Evolutionary conservation across 2,329 filamentous ascomycete genomes (phyloP).

Genomic region (Phoma herbarum): DNA sequence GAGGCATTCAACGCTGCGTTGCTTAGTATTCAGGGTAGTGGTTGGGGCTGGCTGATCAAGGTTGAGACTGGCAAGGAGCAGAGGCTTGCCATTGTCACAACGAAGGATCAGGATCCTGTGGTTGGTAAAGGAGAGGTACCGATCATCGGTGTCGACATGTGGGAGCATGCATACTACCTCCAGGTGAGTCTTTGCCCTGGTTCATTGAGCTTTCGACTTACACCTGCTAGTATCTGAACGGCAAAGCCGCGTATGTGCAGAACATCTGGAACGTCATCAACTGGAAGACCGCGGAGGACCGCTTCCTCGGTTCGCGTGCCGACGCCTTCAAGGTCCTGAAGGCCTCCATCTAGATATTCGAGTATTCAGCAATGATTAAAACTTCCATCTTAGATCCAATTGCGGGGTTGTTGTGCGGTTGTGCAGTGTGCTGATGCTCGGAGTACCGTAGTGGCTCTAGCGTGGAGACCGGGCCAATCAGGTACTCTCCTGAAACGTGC

Average conservation of each 20-base stretch:
- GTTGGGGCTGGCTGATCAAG: slow-evolving; percentile 87
- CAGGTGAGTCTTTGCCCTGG: slow-evolving; percentile 61
- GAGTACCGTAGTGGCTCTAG: slow-evolving; percentile 37
- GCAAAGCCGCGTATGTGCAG: slow-evolving; percentile 76
- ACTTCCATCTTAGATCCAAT: background rate
- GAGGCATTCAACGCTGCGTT: slow-evolving; percentile 71
- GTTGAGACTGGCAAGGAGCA: slow-evolving; percentile 63
- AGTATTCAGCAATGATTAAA: background rate
- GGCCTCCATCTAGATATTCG: slow-evolving; percentile 38
- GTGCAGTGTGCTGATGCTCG: background rate
- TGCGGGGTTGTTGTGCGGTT: background rate
- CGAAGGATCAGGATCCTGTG: slow-evolving; percentile 86
- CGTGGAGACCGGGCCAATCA: slow-evolving; percentile 30
- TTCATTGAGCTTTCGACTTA: slow-evolving; percentile 7
- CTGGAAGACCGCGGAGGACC: slow-evolving; percentile 74
- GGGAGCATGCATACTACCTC: slow-evolving; percentile 93
- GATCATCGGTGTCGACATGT: slow-evolving; percentile 85
- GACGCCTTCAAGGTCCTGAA: slow-evolving; percentile 53
- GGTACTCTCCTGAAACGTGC: slow-evolving; percentile 49
- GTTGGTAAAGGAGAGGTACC: slow-evolving; percentile 69
- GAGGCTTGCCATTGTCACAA: slow-evolving; percentile 74
- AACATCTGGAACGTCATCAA: slow-evolving; percentile 83
- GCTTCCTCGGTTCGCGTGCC: slow-evolving; percentile 61
- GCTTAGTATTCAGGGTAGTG: slow-evolving; percentile 79
- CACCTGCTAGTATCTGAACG: slow-evolving; percentile 71